Evolutionary conservation across 2,329 filamentous ascomycete genomes (phyloP).

Genomic region (Exophiala sideris): DNA sequence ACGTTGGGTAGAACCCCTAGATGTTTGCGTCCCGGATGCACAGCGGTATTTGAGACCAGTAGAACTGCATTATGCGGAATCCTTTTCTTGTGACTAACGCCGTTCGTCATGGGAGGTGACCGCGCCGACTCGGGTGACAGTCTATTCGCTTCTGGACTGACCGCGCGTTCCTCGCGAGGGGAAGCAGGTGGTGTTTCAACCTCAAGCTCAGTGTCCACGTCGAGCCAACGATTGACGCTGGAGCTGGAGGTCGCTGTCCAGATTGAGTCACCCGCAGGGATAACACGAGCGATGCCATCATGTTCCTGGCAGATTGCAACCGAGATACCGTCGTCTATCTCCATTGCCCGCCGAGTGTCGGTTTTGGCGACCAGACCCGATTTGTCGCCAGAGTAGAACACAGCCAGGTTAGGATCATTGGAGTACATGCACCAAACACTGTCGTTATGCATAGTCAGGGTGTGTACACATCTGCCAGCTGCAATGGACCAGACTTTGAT

Average conservation of each 20-base stretch:
- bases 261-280: constrained; percentile 67
- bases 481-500: constrained; percentile 98
- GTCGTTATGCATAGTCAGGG: constrained; percentile 97
- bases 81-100: constrained; percentile 47
- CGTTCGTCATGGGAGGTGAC: constrained; percentile 24
- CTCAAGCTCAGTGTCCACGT: constrained; percentile 74
- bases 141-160: constrained; percentile 32
- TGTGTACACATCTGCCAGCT: constrained; percentile 94
- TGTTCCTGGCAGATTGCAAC: constrained; percentile 91
- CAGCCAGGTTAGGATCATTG: constrained; percentile 74
- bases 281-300: constrained; percentile 61
- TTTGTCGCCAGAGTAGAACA: constrained; percentile 94
- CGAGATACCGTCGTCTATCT: constrained; percentile 83
- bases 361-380: constrained; percentile 95
- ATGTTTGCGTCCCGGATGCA: constrained; percentile 60
- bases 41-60: constrained; percentile 77
- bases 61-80: constrained; percentile 77
- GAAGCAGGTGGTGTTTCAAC: constrained; percentile 55
- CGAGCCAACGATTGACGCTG: constrained; percentile 86
- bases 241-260: constrained; percentile 90
- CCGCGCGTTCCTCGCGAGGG: constrained; percentile 53
- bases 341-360: constrained; percentile 71
- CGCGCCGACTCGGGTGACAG: constrained; percentile 30
- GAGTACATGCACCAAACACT: constrained; percentile 97
- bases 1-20: constrained; percentile 52